A percentile compares a stretch with the other conserved stretches of the same genome.
Evolutionary conservation across 257 asterid genomes (phyloP).

Genomic region (Salvia splendens): DNA sequence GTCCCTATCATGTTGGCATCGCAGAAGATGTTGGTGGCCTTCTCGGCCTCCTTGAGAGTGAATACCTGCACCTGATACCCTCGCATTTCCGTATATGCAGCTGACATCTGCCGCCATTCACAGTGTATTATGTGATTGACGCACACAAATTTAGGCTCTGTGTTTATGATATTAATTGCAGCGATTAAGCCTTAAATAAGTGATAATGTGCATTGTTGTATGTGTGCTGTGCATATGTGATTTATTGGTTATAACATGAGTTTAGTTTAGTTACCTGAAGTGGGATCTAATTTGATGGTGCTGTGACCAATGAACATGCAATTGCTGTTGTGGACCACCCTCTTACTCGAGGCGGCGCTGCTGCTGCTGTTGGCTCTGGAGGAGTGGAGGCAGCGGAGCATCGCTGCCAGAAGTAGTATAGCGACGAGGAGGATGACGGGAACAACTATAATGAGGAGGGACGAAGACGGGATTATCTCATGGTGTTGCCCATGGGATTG

Average conservation of each 20-base stretch:
- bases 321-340: slow-evolving; percentile 37
- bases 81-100: slow-evolving; percentile 53
- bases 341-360: slow-evolving; percentile 18
- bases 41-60: slow-evolving; percentile 62
- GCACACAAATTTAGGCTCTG: no score
- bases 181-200: no score
- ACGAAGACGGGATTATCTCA: slow-evolving; percentile 49
- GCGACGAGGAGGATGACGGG: slow-evolving; percentile 60
- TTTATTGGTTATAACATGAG: no score
- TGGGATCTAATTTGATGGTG: slow-evolving; percentile 48
- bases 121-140: not conserved
- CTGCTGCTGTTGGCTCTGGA: slow-evolving; percentile 30
- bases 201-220: no score
- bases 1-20: slow-evolving; percentile 51
- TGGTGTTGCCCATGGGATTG: slow-evolving; percentile 32
- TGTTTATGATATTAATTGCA: no score
- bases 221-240: no score
- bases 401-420: slow-evolving; percentile 42
- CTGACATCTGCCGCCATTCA: slow-evolving; percentile 42
- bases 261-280: slow-evolving; percentile 49
- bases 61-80: slow-evolving; percentile 63
- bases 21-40: slow-evolving; percentile 60
- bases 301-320: slow-evolving; percentile 64
- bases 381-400: slow-evolving; percentile 62
- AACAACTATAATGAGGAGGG: slow-evolving; percentile 55